Percentiles rank a stretch among this genome's conserved stretches.
Conservation (phyloP, 768 basidiomycete species). For the Termitomyces sp. region DNA sequence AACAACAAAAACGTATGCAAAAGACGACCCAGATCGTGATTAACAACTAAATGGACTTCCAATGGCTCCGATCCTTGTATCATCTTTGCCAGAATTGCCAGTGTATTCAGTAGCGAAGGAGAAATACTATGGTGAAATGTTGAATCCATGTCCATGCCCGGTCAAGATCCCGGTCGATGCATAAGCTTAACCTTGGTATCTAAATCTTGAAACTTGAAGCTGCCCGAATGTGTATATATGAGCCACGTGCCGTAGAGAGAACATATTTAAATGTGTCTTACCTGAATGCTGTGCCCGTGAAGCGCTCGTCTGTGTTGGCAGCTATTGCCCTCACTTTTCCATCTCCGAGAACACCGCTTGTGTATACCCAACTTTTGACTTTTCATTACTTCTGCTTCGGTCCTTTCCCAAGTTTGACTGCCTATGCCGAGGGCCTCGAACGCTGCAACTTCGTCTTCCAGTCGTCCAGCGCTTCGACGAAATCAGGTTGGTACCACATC, state of each 20-base stretch:
- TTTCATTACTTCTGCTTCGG: neutral
- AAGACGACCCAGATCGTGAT: neutral
- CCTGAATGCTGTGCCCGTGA: neutral
- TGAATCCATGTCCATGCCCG: too few relatives aligned
- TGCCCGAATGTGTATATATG: too few relatives aligned
- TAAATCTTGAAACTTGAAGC: too few relatives aligned
- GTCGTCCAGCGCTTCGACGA: conserved; percentile 65
- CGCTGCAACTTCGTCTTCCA: conserved; percentile 33
- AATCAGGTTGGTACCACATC: conserved; percentile 52
- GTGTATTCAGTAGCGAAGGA: neutral
- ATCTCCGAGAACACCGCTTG: neutral
- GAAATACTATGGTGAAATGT: too few relatives aligned
- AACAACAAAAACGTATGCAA: neutral
- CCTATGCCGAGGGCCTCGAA: conserved; percentile 64
- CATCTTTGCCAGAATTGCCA: neutral
- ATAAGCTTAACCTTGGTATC: too few relatives aligned
- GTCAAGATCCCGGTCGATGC: too few relatives aligned
- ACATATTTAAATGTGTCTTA: neutral
- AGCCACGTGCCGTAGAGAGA: neutral
- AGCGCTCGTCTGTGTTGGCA: neutral
- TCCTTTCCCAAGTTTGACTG: neutral
- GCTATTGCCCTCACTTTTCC: neutral
- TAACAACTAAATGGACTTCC: too few relatives aligned
- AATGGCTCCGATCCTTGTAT: neutral
- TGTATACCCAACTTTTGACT: neutral